phyloP scores from a whole-genome alignment of 345 rosid genomes.

The Rhodamnia argentea region DNA sequence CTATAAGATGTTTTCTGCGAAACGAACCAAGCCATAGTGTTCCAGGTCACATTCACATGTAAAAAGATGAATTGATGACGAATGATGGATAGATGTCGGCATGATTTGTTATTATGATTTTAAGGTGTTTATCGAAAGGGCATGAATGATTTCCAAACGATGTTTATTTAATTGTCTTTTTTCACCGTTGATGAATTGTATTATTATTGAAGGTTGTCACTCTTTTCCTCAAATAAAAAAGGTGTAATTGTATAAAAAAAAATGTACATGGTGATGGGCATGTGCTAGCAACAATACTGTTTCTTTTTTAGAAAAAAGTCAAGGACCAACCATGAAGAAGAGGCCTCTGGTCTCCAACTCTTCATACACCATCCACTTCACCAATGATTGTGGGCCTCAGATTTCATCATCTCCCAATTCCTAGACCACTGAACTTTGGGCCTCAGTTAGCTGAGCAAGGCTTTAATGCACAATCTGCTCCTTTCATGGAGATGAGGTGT shows the following conservation, averaged over 20 bases:
- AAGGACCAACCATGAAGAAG: not conserved
- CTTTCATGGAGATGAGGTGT: not conserved
- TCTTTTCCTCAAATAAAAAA: not conserved
- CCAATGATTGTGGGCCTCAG: not conserved
- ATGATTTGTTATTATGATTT: not conserved
- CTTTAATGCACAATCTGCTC: not conserved
- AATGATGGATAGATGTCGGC: not conserved
- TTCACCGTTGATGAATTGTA: not conserved
- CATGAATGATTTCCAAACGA: not conserved
- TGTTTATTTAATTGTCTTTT: not conserved
- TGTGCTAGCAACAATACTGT: rapidly evolving
- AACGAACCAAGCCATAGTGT: not conserved
- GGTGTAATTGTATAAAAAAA: not conserved
- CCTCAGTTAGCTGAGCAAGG: not conserved
- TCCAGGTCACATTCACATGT: not conserved
- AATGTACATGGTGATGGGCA: not conserved
- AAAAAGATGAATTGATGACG: not conserved
- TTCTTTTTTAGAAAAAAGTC: not conserved
- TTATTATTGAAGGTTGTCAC: not conserved
- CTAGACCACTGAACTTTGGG: not conserved
- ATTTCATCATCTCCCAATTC: not conserved
- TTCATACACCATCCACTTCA: not conserved
- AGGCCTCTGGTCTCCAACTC: not conserved
- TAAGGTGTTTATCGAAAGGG: not conserved
- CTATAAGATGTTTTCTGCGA: no score